Evolutionary conservation across 2,329 filamentous ascomycete species (phyloP), one percentile per base, ranked within the genome.

Genomic region (Allantophomopsis cytisporea): DNA sequence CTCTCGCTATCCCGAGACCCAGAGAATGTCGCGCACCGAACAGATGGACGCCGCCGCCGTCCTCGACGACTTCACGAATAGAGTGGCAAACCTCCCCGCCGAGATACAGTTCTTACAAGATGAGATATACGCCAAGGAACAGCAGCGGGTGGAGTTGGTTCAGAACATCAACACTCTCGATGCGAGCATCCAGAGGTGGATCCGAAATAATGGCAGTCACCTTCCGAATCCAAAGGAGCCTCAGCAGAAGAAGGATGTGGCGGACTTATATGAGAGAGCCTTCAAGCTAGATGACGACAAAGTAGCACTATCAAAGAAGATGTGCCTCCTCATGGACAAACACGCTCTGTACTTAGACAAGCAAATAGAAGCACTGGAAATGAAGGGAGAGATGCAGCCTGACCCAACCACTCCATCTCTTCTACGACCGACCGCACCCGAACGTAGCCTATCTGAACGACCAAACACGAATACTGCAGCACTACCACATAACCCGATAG

Each of bases 31-130:
- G 5, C 31, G 37, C 14, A 69, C 66, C 54, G 76, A 80, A 55
- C 63, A 69, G 44, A 67, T 76, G 57, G 76, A 80, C 51, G 72
- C 74, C 42, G 69, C 80, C 41, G 66, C 80, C 47, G 77, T 87
- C 52, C 73, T 88, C 50, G 83, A 89, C 57, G 81, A 87, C 58
- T 88, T 82, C 68, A 75, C 80, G 55, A 76, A 80, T 56, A 69
- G 65, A 60, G 80, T 82, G 15, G 77, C 82, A 51, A 91, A 91
- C 53, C 68, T 89, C 20, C 83, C 83, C 45, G 81, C 84, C 46
- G 84, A 91, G 60, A 78, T 91, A 43, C 78, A 80, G 15, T 87
- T 88, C 62, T 70, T 89, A 45, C 80, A 88, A 53, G 83, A 88
- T 54, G 84, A 91, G 60, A 83, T 89, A 46, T 69, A 77, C 53